Evolutionary conservation across 768 basidiomycete species (phyloP), one percentile per base, ranked within the genome.

Genomic region (Leccinum longicurvipes): DNA sequence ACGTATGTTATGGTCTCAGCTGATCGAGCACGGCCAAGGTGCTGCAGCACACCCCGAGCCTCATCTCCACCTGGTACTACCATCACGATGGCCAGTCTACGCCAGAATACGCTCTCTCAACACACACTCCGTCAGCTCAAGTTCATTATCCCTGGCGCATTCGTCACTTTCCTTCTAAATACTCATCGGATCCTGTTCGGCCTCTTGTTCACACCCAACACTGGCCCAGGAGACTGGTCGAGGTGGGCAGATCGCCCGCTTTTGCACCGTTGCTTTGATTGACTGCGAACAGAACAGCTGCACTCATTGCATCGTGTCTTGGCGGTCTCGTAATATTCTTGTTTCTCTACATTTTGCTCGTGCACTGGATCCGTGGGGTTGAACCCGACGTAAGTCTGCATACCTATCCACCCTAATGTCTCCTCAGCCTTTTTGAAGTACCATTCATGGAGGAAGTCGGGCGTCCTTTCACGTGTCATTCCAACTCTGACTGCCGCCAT

Each of bases 81-180:
- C 14, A 31, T 42, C 59, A 44, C 42, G 19, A 72, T 72, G 70
- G 23, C 51, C 44, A 49, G 50, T 51, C 53, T 59, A 50, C 61
- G 27, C 42, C 47, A 59, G 47, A 56, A 46, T 6, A 49, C 59
- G n/a, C 42, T 76, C 44, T 76, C 75, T 31, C 67, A 73, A 54
- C 84, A 90, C 67, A 81, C 83, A 1, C 66, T 82, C 54, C 78
- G 80, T 49, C 89, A 90, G 73, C 79, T 91, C 65, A 88, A 90
- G 66, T 84, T 90, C 53, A 81, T 89, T 46, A 63, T 90, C 11
- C 88, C 89, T n/a, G 89, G 89, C 11, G 83, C 76, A 2, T 64
- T 72, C 39, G 60, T 84, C 63, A 88, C 87, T 3, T 85, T 83
- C 67, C 81, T 81, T 64, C 74, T 90, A 28, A 77, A 79, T 29